Evolutionary conservation across 2,329 filamentous ascomycete genomes (phyloP).

Genomic region (Stemphylium beticola): DNA sequence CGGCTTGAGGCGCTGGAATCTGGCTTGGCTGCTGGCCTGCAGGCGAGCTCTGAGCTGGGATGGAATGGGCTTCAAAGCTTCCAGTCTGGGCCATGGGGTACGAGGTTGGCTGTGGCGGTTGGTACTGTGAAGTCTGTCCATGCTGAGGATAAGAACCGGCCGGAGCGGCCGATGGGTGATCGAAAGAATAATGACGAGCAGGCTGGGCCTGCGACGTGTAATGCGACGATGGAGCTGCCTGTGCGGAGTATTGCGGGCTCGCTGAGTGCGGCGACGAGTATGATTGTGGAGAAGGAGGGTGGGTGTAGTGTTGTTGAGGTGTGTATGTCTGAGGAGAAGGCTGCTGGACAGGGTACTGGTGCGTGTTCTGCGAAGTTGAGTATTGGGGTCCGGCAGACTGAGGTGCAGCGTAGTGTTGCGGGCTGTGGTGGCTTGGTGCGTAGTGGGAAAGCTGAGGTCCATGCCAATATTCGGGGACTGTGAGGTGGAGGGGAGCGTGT

Average conservation of each 20-base stretch:
- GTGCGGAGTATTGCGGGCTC: conserved; percentile 28
- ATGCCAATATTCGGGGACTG: conserved; percentile 44
- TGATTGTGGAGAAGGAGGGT: conserved; percentile 34
- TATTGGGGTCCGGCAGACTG: conserved; percentile 30
- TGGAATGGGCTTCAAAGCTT: conserved; percentile 31
- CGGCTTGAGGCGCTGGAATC: conserved; percentile 24
- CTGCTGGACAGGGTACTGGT: conserved; percentile 35
- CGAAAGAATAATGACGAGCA: conserved; percentile 30
- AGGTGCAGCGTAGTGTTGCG: conserved; percentile 34
- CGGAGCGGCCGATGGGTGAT: conserved; percentile 20
- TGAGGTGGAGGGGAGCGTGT: conserved; percentile 36
- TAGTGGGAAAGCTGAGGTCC: conserved; percentile 34
- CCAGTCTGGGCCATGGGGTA: conserved; percentile 34
- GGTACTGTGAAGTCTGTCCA: conserved; percentile 26
- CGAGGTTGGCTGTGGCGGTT: conserved; percentile 30
- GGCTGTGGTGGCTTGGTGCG: conserved; percentile 30
- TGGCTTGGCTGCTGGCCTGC: conserved; percentile 22
- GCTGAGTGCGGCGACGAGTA: conserved; percentile 31
- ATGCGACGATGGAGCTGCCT: conserved; percentile 22
- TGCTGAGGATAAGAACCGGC: conserved; percentile 34
- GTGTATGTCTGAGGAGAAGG: conserved; percentile 21
- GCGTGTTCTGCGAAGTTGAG: conserved; percentile 21
- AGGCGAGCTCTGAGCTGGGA: conserved; percentile 25
- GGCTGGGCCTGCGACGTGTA: conserved; percentile 29
- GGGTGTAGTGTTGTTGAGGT: conserved; percentile 30